phyloP scores from a whole-genome alignment of 768 basidiomycete genomes.

The Tephrocybe sp. region DNA sequence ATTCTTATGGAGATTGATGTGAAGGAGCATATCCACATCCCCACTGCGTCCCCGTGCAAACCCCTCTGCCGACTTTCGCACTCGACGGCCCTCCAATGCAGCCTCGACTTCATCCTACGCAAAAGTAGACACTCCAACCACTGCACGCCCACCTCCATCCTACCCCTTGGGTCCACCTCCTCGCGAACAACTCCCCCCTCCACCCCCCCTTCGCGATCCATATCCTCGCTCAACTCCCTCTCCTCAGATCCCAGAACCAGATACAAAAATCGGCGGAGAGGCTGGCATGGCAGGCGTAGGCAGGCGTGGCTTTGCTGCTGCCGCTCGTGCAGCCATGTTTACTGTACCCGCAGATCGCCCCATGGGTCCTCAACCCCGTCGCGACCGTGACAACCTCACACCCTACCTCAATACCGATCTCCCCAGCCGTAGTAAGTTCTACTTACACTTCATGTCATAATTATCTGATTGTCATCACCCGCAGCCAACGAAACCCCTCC shows the following conservation, averaged over 20 bases:
- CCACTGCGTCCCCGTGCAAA: constrained; percentile 34
- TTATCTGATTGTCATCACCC: background rate
- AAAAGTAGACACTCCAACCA: no score
- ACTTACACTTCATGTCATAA: background rate
- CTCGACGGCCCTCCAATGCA: no score
- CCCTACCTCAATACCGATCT: constrained; percentile 47
- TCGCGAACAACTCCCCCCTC: background rate
- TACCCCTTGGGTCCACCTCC: constrained; percentile 5
- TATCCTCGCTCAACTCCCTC: constrained; percentile 5
- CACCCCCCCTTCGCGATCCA: background rate
- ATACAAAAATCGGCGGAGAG: constrained; percentile 72
- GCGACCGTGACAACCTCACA: constrained; percentile 26
- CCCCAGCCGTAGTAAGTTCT: constrained; percentile 36
- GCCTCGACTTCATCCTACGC: constrained; percentile 25
- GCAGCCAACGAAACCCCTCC: constrained; percentile 41
- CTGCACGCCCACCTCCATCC: constrained; percentile 12
- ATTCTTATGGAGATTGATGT: constrained; percentile 79
- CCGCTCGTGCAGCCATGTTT: constrained; percentile 52
- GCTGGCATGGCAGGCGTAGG: constrained; percentile 93
- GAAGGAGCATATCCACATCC: no score
- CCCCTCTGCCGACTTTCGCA: constrained; percentile 33
- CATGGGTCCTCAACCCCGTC: constrained; percentile 20
- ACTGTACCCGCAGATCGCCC: constrained; percentile 17
- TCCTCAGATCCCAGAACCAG: constrained; percentile 25
- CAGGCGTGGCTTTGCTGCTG: constrained; percentile 78